Percentiles rank a stretch among this genome's conserved stretches.
Evolutionary conservation across 148 eudicot genomes (phyloP).

Genomic region (Polygonum maritimum): DNA sequence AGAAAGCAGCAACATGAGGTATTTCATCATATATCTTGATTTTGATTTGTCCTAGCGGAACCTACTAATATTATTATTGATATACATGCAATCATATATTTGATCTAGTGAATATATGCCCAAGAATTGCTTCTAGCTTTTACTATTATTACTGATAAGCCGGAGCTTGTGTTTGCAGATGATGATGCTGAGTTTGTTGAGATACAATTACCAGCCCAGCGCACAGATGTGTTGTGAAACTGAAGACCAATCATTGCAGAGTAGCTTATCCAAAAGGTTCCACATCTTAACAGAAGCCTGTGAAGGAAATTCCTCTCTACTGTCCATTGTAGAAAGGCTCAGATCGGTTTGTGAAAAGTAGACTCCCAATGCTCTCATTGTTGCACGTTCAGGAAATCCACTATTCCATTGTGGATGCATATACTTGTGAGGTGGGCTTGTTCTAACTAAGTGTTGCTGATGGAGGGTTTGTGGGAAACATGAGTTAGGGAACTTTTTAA

Average conservation of each 20-base stretch:
- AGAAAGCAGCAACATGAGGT: slow-evolving; percentile 73
- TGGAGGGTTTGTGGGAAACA: too few species aligned
- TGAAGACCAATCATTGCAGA: slow-evolving; percentile 6
- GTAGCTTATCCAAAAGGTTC: slow-evolving; percentile 26
- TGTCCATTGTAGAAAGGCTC: slow-evolving; percentile 43
- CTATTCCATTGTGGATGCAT: background rate
- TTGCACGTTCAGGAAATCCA: background rate
- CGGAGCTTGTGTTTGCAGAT: slow-evolving; percentile 24
- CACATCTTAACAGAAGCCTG: slow-evolving; percentile 39
- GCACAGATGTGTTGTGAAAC: slow-evolving; percentile 4
- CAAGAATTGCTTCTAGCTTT: background rate
- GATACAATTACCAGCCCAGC: slow-evolving; percentile 12
- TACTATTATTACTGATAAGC: background rate
- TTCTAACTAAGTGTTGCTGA: too few species aligned
- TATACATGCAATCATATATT: background rate
- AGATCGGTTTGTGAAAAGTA: slow-evolving; percentile 13
- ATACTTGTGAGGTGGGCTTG: too few species aligned
- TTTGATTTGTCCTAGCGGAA: background rate
- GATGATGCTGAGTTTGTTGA: slow-evolving; percentile 46
- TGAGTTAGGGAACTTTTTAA: too few species aligned
- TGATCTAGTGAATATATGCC: background rate
- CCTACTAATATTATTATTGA: background rate
- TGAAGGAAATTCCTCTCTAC: slow-evolving; percentile 50
- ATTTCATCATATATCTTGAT: background rate
- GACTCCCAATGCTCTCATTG: background rate